Conservation (phyloP, 257 asterid species). For the Salvia miltiorrhiza region DNA sequence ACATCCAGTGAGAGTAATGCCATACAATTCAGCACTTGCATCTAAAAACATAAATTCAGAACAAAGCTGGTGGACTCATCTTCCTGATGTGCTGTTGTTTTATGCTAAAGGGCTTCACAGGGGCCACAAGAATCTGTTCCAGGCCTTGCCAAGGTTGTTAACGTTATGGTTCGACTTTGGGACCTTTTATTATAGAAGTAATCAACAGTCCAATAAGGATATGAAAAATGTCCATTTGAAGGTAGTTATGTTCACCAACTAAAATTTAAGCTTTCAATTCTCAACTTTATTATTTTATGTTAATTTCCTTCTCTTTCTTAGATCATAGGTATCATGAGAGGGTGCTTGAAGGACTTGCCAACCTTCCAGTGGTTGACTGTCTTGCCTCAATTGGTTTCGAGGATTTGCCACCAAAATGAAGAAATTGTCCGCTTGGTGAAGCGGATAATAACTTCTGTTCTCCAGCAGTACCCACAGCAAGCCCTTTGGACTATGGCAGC, state of each 20-base stretch:
- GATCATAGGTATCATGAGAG: slow-evolving; percentile 87
- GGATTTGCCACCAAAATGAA: slow-evolving; percentile 97
- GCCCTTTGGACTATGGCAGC: slow-evolving; percentile 99
- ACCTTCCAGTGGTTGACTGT: slow-evolving; percentile 96
- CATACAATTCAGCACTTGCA: slow-evolving; percentile 46
- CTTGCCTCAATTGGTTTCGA: slow-evolving; percentile 92
- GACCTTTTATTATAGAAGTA: slow-evolving; percentile 52
- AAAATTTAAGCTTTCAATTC: slow-evolving; percentile 15
- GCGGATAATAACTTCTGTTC: slow-evolving; percentile 80
- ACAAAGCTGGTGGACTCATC: slow-evolving; percentile 78
- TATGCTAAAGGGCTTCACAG: slow-evolving; percentile 93
- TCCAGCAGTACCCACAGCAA: slow-evolving; percentile 87
- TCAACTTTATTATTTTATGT: background rate
- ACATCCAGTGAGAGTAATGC: slow-evolving; percentile 41
- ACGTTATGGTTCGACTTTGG: slow-evolving; percentile 98
- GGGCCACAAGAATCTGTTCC: slow-evolving; percentile 95
- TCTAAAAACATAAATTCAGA: slow-evolving; percentile 57
- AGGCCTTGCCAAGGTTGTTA: slow-evolving; percentile 93
- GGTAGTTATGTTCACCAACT: slow-evolving; percentile 42
- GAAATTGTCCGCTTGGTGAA: slow-evolving; percentile 83
- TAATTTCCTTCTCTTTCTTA: slow-evolving; percentile 34
- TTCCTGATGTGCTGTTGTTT: slow-evolving; percentile 81
- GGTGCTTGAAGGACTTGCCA: slow-evolving; percentile 88
- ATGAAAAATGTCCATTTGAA: slow-evolving; percentile 57
- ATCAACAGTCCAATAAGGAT: slow-evolving; percentile 56